phyloP scores from a whole-genome alignment of 176 grass and related monocot species.

The Avena eriantha region DNA sequence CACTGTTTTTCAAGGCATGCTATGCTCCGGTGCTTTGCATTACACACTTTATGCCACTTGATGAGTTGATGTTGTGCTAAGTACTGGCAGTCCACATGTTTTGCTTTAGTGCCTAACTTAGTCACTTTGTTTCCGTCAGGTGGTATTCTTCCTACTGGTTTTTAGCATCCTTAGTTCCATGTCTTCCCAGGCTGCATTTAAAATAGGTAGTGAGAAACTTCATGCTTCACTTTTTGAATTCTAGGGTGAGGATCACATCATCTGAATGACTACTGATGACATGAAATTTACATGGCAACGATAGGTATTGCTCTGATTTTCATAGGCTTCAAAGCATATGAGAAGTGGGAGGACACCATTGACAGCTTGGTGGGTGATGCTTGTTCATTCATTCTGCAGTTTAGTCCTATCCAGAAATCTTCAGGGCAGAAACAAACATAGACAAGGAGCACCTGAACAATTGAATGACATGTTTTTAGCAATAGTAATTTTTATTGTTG shows the following conservation, averaged over 20 bases:
- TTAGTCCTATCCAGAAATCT: conserved; percentile 57
- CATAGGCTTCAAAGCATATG: conserved; percentile 75
- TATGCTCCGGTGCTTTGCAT: conserved; percentile 32
- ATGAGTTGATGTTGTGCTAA: background rate
- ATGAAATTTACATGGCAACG: conserved; percentile 40
- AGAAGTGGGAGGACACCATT: conserved; percentile 88
- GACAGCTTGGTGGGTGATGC: conserved; percentile 54
- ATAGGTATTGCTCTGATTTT: conserved; percentile 78
- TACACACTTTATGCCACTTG: conserved; percentile 10
- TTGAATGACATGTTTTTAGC: conserved; percentile 10
- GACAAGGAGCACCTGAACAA: background rate
- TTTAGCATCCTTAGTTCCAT: conserved; percentile 76
- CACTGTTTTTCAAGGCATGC: conserved; percentile 71
- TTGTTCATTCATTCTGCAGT: conserved; percentile 45
- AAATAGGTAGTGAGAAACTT: conserved; percentile 69
- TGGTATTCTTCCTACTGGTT: conserved; percentile 63
- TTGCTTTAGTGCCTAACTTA: conserved; percentile 20
- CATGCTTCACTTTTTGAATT: conserved; percentile 19
- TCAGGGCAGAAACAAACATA: conserved; percentile 51
- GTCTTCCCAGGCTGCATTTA: conserved; percentile 65
- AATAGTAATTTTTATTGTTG: conserved; percentile 1
- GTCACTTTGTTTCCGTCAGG: conserved; percentile 52
- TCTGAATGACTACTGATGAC: conserved; percentile 26
- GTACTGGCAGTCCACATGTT: background rate
- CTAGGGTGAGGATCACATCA: background rate